Percentiles rank a stretch among this genome's conserved stretches.
Conservation (phyloP, 805 yeast species). For the Wickerhamiella brachini region DNA sequence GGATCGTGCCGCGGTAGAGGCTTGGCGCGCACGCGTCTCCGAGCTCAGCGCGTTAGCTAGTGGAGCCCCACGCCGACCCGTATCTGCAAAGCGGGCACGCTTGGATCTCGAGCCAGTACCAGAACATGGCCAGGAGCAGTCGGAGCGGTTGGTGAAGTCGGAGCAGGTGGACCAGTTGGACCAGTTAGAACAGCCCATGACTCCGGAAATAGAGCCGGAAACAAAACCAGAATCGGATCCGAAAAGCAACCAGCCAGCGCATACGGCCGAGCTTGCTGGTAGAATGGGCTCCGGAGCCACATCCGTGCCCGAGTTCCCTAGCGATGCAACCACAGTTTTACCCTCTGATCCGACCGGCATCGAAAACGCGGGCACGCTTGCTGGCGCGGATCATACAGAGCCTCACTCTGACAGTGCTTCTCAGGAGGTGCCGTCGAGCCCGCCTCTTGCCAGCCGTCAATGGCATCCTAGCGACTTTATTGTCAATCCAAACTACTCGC, state of each 20-base stretch:
- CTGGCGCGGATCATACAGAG: too few species aligned
- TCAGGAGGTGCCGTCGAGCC: not conserved
- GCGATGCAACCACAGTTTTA: not conserved
- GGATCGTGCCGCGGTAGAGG: constrained; percentile 1
- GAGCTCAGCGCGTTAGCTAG: not conserved
- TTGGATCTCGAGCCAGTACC: too few species aligned
- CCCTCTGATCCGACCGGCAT: not conserved
- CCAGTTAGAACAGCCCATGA: too few species aligned
- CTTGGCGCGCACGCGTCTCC: constrained; percentile 1
- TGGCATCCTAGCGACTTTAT: constrained; percentile 31
- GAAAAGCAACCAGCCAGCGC: too few species aligned
- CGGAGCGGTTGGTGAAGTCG: too few species aligned
- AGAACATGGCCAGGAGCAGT: too few species aligned
- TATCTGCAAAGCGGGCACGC: too few species aligned
- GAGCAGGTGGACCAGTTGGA: too few species aligned
- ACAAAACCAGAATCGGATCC: not conserved
- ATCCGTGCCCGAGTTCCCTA: not conserved
- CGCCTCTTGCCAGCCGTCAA: constrained; percentile 13
- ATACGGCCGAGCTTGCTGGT: too few species aligned
- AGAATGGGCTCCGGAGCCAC: not conserved
- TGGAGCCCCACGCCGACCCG: too few species aligned
- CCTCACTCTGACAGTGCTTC: too few species aligned
- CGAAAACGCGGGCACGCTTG: too few species aligned
- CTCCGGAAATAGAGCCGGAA: not conserved
- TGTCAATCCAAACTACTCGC: constrained; percentile 13